Conservation (phyloP, 2,329 filamentous ascomycete species). For the Botrytis sinoallii region DNA sequence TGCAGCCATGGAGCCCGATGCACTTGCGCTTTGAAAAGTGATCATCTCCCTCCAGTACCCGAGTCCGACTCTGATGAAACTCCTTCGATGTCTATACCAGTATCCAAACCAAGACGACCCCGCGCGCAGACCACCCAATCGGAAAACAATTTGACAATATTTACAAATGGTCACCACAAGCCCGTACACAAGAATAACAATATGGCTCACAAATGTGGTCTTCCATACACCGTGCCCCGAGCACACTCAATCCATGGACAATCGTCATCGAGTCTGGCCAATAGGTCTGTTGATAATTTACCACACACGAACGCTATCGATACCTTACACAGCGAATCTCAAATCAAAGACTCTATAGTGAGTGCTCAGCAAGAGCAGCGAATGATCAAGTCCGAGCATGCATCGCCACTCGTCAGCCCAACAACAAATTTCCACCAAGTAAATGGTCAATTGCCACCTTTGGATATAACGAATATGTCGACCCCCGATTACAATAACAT, state of each 20-base stretch:
- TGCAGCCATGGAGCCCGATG: constrained; percentile 68
- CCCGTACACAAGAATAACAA: constrained; percentile 59
- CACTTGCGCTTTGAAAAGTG: constrained; percentile 63
- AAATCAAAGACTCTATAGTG: constrained; percentile 40
- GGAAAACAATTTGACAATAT: constrained; percentile 55
- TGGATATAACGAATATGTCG: constrained; percentile 55
- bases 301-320: constrained; percentile 43
- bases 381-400: constrained; percentile 58
- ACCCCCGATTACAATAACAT: constrained; percentile 45
- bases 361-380: constrained; percentile 44
- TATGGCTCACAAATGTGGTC: constrained; percentile 56
- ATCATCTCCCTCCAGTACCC: constrained; percentile 60
- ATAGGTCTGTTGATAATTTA: constrained; percentile 47
- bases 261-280: constrained; percentile 49
- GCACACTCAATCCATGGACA: constrained; percentile 53
- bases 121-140: constrained; percentile 62
- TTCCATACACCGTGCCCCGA: constrained; percentile 57
- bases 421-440: constrained; percentile 48
- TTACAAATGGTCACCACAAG: constrained; percentile 63
- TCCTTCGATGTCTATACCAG: constrained; percentile 43
- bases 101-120: constrained; percentile 45
- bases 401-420: constrained; percentile 55
- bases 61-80: constrained; percentile 60
- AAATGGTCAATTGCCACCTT: constrained; percentile 52
- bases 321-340: constrained; percentile 39